Conservation (phyloP, 2,329 filamentous ascomycete species). For the Thermomyces lanuginosus region DNA sequence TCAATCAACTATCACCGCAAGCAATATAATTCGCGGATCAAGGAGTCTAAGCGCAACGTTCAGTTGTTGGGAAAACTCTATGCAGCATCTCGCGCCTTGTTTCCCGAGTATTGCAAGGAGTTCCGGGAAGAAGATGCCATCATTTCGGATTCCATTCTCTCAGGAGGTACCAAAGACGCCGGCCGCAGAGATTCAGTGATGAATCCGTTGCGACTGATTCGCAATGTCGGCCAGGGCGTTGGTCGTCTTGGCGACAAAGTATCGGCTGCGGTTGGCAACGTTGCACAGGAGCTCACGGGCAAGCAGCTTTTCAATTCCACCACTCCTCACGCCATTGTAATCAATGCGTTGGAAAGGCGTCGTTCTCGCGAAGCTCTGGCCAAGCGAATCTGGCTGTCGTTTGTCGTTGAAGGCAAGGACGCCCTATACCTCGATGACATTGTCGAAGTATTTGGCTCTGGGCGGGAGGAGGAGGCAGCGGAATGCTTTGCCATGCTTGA, state of each 20-base stretch:
- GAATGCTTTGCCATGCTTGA: constrained; percentile 73
- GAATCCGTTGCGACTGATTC: constrained; percentile 67
- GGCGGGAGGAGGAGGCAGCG: constrained; percentile 60
- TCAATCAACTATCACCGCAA: constrained; percentile 53
- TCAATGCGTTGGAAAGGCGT: constrained; percentile 74
- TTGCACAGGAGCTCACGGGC: constrained; percentile 87
- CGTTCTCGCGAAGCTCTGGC: constrained; percentile 78
- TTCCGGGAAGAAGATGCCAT: constrained; percentile 84
- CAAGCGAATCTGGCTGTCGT: constrained; percentile 95
- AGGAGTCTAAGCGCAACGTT: constrained; percentile 76
- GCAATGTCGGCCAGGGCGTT: constrained; percentile 54
- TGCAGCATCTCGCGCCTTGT: constrained; percentile 73
- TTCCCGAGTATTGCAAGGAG: constrained; percentile 81
- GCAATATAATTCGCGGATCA: constrained; percentile 55
- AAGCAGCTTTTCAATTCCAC: constrained; percentile 91
- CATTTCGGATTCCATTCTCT: constrained; percentile 69
- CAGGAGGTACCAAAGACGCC: constrained; percentile 36
- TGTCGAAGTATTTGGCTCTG: constrained; percentile 65
- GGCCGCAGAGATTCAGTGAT: constrained; percentile 43
- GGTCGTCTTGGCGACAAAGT: constrained; percentile 82
- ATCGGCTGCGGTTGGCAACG: constrained; percentile 79
- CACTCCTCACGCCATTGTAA: constrained; percentile 73
- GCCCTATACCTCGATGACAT: constrained; percentile 67
- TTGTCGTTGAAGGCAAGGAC: constrained; percentile 79
- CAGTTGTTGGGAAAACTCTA: constrained; percentile 70